A percentile compares a stretch with the other conserved stretches of the same genome.
Evolutionary conservation across 768 basidiomycete genomes (phyloP).

Genomic region (Panellus pusillus): DNA sequence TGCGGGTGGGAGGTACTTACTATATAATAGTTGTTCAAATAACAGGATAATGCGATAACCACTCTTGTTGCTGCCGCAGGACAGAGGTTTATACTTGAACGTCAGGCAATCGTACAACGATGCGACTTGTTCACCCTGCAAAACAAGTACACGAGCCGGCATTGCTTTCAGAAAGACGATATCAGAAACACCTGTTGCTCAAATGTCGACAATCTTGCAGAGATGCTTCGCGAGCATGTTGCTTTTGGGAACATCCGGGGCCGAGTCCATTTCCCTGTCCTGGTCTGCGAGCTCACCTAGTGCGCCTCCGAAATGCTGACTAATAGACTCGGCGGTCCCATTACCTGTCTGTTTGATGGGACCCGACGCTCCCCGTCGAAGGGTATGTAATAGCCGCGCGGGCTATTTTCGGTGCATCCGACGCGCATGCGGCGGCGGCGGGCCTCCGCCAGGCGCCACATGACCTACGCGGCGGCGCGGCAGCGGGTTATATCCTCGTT

Average conservation of each 20-base stretch:
- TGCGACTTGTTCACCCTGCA: conserved; percentile 92
- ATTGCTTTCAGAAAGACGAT: not conserved
- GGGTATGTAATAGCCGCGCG: too few relatives aligned
- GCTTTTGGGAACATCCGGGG: conserved; percentile 75
- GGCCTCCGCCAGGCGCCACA: too few relatives aligned
- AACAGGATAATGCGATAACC: too few relatives aligned
- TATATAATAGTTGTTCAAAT: not conserved
- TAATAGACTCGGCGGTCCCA: too few relatives aligned
- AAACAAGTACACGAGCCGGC: conserved; percentile 8
- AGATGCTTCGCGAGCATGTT: conserved; percentile 88
- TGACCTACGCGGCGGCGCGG: too few relatives aligned
- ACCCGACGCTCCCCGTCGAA: too few relatives aligned
- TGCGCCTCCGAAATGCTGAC: too few relatives aligned
- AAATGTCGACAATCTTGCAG: conserved; percentile 83
- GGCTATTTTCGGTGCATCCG: too few relatives aligned
- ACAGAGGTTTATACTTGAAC: conserved; percentile 67
- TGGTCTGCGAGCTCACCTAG: conserved; percentile 93
- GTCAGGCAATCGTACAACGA: conserved; percentile 80
- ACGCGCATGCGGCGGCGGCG: too few relatives aligned
- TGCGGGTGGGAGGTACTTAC: not conserved
- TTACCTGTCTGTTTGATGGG: too few relatives aligned
- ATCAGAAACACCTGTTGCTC: conserved; percentile 81
- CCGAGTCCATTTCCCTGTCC: conserved; percentile 87
- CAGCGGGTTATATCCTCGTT: too few relatives aligned
- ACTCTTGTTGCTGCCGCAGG: not conserved